Conservation (phyloP, 164 flowering plant species). For the Platanus orientalis region DNA sequence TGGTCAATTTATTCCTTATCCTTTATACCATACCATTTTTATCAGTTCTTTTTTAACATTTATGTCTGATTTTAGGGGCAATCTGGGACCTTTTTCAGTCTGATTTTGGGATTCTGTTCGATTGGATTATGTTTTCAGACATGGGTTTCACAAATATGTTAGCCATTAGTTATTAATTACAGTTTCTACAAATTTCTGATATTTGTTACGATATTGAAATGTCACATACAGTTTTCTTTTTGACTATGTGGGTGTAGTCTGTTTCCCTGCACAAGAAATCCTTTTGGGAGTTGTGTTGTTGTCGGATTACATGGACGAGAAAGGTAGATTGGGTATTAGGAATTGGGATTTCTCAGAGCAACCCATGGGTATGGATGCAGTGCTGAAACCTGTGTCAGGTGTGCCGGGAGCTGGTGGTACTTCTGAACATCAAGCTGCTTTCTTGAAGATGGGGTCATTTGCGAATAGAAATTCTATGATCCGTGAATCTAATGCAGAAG, state of each 20-base stretch:
- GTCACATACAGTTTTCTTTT: conserved; percentile 4
- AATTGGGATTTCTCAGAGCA: conserved; percentile 24
- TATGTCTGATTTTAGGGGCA: not conserved
- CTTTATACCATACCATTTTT: not conserved
- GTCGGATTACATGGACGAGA: conserved; percentile 21
- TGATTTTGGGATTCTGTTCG: not conserved
- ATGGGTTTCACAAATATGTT: not conserved
- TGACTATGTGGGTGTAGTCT: conserved; percentile 2
- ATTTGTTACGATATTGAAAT: not conserved
- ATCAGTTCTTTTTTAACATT: not conserved
- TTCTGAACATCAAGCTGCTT: conserved; percentile 12
- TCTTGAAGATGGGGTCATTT: conserved; percentile 25
- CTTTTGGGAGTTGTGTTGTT: conserved; percentile 1
- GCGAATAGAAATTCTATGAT: conserved; percentile 23
- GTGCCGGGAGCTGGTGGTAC: conserved; percentile 10
- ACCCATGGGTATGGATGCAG: conserved; percentile 4
- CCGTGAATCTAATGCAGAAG: conserved; percentile 21
- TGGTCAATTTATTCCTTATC: not conserved
- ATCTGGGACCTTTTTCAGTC: not conserved
- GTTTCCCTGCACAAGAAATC: conserved; percentile 8
- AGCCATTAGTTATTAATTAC: not conserved
- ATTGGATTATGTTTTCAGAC: not conserved
- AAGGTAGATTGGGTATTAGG: conserved; percentile 17
- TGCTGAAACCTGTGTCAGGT: conserved; percentile 15
- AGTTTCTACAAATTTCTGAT: conserved; percentile 1